A percentile compares a stretch with the other conserved stretches of the same genome.
Evolutionary conservation across 192 early-diverging fungal genomes (phyloP).

Genomic region (Linnemannia hyalina): DNA sequence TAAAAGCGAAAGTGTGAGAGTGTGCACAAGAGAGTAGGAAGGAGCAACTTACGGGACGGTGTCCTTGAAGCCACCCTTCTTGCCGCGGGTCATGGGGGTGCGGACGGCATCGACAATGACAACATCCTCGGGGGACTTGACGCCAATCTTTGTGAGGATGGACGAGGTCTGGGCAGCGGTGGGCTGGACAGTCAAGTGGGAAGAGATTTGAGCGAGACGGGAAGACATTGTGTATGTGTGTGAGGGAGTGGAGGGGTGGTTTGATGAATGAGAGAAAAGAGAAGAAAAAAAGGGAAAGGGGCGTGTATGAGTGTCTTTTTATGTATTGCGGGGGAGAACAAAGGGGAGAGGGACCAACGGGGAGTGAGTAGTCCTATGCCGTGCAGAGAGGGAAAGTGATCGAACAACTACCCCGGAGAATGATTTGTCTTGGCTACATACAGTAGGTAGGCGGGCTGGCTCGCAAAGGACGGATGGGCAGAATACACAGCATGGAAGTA

Average conservation of each 20-base stretch:
- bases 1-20: neutral
- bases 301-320: neutral
- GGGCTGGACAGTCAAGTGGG: conserved; percentile 62
- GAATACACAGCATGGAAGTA: neutral
- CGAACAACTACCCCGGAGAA: conserved; percentile 8
- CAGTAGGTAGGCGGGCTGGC: neutral
- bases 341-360: neutral
- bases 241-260: conserved; percentile 5
- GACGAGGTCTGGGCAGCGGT: conserved; percentile 43
- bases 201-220: conserved; percentile 68
- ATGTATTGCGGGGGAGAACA: neutral
- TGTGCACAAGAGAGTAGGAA: neutral
- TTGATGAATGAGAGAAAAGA: conserved; percentile 20
- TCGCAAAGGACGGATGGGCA: neutral
- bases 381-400: neutral
- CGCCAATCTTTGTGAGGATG: conserved; percentile 60
- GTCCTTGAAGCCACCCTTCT: conserved; percentile 87
- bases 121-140: conserved; percentile 85
- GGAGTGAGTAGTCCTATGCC: neutral
- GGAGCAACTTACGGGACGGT: conserved; percentile 73
- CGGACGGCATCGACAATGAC: conserved; percentile 86
- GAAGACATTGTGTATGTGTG: conserved; percentile 60
- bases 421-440: neutral
- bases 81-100: conserved; percentile 79
- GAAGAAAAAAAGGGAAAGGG: neutral